Evolutionary conservation across 352 stramenopile genomes (phyloP), one percentile per base, ranked within the genome.

Genomic region (Globisporangium irregulare): DNA sequence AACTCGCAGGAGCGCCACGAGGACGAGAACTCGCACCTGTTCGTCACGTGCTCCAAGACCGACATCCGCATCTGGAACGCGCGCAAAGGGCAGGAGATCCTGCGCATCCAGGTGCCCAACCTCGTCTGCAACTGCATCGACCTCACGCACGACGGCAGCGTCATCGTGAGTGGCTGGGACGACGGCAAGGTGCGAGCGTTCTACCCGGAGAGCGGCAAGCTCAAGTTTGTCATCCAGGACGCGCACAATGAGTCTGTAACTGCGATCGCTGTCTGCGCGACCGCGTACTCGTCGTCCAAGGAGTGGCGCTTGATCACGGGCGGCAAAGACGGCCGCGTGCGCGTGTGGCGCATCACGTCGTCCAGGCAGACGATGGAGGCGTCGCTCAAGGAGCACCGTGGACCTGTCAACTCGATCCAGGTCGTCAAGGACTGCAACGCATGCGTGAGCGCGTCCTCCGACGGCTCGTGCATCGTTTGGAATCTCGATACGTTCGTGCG

Each of bases 151-250:
- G 88, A 91, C 69, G 97, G 96, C 34, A 78, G 73, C 62, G 87
- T 87, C 20, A 98, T 99, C 67, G 80, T 99, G 34, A 98, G 89
- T 43, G 97, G 93, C 50, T 99, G 97, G 97, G 91, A 96, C 64
- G 97, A 99, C 74, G 97, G 97, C 67, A 99, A 98, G 73, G 97
- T 99, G 18, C 89, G 97, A 22, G 95, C 95, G 3, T 99, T 99
- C 74, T 98, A 94, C 70, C 97, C 97, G 6, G 95, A 99, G 72
- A 97, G 79, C 66, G 97, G 97, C 59, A 98, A 98, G 71, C 82
- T 99, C 36, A 97, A 98, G 73, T 99, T 98, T 72, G 96, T 99
- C 57, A 99, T 99, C 73, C 91, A 96, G 70, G 93, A 98, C 70
- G 97, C 96, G 6, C 96, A 99, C 77, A 94, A 91, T 68, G 94